Percentiles rank a stretch among this genome's conserved stretches.
These are phyloP conservation scores for Lolium rigidum DNA, from an alignment of 176 grass and related monocot species.

Conservation along the genomic window DNA sequence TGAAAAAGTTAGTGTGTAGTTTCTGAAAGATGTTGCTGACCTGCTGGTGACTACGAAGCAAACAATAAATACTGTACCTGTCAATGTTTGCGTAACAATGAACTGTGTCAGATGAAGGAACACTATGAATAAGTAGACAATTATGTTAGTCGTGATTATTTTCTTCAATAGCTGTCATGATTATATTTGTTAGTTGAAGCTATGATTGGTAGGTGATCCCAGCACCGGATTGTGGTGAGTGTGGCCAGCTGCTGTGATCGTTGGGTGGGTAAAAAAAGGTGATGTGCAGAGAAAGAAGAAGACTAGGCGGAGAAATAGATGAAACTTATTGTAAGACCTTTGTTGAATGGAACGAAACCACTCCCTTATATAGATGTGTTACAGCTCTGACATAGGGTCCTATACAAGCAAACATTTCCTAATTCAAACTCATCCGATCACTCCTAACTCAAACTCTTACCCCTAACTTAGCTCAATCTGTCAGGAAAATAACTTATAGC, in stretches of 20 bases:
- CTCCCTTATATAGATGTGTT: constrained; percentile 5
- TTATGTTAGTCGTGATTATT: constrained; percentile 14
- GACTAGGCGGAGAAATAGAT: not conserved
- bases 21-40: constrained; percentile 48
- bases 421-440: not conserved
- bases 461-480: not conserved
- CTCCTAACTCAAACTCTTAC: constrained; percentile 3
- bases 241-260: not conserved
- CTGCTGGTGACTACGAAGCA: constrained; percentile 83
- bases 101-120: constrained; percentile 33
- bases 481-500: not conserved
- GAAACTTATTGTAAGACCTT: constrained; percentile 13
- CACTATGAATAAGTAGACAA: not conserved
- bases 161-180: not conserved
- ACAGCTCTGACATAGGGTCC: not conserved
- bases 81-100: constrained; percentile 35
- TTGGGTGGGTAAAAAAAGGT: not conserved
- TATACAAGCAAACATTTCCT: not conserved
- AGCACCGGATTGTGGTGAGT: not conserved
- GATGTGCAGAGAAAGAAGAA: not conserved
- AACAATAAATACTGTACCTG: constrained; percentile 92
- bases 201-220: not conserved
- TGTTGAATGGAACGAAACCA: not conserved
- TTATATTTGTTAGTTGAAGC: not conserved
- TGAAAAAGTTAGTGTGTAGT: constrained; percentile 23